Conservation (phyloP, 108 stramenopile genomes). For the Cyclostephanos tholiformis region DNA sequence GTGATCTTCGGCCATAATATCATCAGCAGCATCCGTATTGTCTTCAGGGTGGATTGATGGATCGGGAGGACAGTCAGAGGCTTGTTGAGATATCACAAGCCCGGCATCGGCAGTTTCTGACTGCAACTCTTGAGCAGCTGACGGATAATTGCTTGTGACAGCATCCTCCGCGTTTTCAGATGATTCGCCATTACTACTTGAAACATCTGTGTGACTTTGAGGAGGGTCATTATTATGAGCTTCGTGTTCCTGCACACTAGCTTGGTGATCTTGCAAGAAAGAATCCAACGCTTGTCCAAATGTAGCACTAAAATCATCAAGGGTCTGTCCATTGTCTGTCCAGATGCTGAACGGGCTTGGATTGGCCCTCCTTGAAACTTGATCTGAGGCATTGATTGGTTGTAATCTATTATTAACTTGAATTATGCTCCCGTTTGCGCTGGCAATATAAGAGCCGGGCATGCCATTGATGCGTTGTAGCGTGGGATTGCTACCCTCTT, state of each 20-base stretch:
- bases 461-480: background rate
- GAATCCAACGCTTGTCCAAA: constrained; percentile 65
- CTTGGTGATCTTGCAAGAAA: constrained; percentile 20
- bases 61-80: constrained; percentile 14
- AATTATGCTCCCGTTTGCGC: constrained; percentile 58
- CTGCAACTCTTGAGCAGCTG: background rate
- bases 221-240: constrained; percentile 5
- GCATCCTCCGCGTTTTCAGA: constrained; percentile 2
- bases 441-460: constrained; percentile 8
- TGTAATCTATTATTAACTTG: constrained; percentile 43
- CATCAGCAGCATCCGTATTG: background rate
- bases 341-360: constrained; percentile 54
- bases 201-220: background rate
- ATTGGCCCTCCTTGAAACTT: constrained; percentile 15
- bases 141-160: background rate
- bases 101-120: constrained; percentile 32
- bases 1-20: background rate
- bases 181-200: background rate
- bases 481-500: constrained; percentile 7
- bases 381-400: constrained; percentile 3
- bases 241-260: constrained; percentile 4
- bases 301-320: constrained; percentile 70
- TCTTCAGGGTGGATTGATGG: constrained; percentile 1
- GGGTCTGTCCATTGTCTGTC: constrained; percentile 79
- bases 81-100: constrained; percentile 54